Conservation (phyloP, 176 grass and related monocot genomes). For the Sorghum bicolor region DNA sequence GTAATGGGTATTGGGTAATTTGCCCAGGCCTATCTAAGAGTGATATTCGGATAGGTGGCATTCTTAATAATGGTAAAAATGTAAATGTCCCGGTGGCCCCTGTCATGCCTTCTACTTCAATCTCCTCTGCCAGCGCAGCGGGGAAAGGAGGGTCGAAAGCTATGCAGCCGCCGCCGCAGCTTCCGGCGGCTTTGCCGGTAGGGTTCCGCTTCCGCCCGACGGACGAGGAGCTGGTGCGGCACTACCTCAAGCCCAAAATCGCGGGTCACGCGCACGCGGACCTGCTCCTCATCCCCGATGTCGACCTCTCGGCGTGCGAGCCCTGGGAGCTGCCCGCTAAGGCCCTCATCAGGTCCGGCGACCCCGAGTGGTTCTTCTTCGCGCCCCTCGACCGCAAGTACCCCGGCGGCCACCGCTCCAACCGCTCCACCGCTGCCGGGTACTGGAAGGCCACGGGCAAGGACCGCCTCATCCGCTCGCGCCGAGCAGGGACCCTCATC, state of each 20-base stretch:
- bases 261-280: constrained; percentile 33
- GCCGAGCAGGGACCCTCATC: constrained; percentile 40
- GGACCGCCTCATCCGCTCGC: constrained; percentile 67
- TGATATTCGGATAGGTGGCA: no score
- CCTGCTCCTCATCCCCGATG: constrained; percentile 47
- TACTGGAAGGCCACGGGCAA: constrained; percentile 99
- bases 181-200: constrained; percentile 35
- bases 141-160: not conserved
- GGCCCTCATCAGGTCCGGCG: constrained; percentile 54
- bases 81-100: no score
- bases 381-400: constrained; percentile 60
- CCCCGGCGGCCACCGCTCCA: constrained; percentile 38
- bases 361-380: constrained; percentile 80
- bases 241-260: constrained; percentile 77
- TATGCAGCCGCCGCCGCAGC: not conserved
- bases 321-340: constrained; percentile 65
- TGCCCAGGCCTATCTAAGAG: no score
- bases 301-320: constrained; percentile 56
- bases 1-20: no score
- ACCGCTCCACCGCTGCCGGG: constrained; percentile 44
- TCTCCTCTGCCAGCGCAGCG: not conserved
- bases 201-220: constrained; percentile 69
- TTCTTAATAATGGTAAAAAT: no score
- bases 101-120: no score
- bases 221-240: constrained; percentile 58